Percentiles rank a stretch among this genome's conserved stretches.
Evolutionary conservation across 2,329 filamentous ascomycete species (phyloP).

Genomic region (Pseudocercospora fijiensis): DNA sequence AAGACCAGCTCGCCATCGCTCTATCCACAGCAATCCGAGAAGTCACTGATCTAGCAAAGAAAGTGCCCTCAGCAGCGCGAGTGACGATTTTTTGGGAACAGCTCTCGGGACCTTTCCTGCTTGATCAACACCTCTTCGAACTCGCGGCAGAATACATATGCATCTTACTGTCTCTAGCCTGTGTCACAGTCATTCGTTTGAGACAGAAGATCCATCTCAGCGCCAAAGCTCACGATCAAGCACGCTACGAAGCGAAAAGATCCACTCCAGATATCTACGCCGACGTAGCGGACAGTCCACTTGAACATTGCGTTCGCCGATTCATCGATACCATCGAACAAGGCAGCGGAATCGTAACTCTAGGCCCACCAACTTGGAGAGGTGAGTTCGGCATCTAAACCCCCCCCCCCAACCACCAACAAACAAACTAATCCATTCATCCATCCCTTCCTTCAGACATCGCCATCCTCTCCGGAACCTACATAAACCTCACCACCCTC

Average conservation of each 20-base stretch:
- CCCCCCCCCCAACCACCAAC: too few relatives aligned
- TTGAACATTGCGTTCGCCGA: not conserved
- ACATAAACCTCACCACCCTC: not conserved
- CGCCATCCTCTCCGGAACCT: not conserved
- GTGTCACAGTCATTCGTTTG: not conserved
- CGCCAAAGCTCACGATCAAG: not conserved
- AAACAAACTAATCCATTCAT: too few relatives aligned
- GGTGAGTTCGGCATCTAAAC: not conserved
- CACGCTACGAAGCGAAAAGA: not conserved
- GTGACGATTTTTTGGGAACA: not conserved
- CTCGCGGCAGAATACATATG: not conserved
- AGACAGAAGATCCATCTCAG: not conserved
- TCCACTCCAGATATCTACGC: not conserved
- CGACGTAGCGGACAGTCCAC: not conserved
- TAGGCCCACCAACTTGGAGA: not conserved
- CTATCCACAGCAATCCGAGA: not conserved
- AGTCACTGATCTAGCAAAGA: conserved; percentile 1
- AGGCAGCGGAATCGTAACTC: not conserved
- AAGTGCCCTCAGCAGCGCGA: not conserved
- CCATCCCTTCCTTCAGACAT: not conserved
- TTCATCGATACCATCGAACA: conserved; percentile 3
- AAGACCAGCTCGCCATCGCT: not conserved
- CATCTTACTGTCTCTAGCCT: not conserved
- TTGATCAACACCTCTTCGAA: not conserved
- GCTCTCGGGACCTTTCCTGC: not conserved